Base-by-base conservation (phyloP, 2,329 filamentous ascomycete genomes). In the Cladosporium cucumerinum region DNA sequence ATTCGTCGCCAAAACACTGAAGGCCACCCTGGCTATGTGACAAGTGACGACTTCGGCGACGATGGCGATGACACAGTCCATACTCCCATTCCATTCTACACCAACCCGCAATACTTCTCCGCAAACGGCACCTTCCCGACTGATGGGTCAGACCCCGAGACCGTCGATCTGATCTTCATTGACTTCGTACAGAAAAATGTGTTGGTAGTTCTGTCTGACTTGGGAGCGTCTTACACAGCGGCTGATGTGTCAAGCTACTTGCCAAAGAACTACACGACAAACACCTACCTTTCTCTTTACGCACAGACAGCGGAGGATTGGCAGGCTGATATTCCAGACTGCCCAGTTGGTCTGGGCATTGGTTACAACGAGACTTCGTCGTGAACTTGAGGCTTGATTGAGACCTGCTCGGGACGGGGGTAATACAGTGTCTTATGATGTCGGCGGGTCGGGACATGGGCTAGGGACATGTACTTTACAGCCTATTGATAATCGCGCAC, bases 41-140 rank as follows among this genome's bases (percentile, higher is more conserved):
- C 85, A 0, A 79, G 71, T 2, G 85, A 87, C 67, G 85, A 86
- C 70, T 86, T 85, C 68, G 85, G 85, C 59, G 78, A 73, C 3
- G 84, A 80, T 68, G 83, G 84, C 18, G 85, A 87, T 69, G 85
- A 87, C 66, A 87, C 85, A 0, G 69, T 78, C 6, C 85, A 87
- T 73, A 75, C 77, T 4, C 60, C 64, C 8, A 83, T 86, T 51
- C 79, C 83, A 1, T 71, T 77, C 63, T 84, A 82, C 74, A 26
- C 28, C 16, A 61, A 55, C 51, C 84, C 84, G 5, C 77, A 81
- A 66, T 83, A 83, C 69, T 82, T 84, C 69, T 80, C 84, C 70
- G 79, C 79, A 2, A 79, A 81, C 18, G 83, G 75, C 7, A 81
- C 79, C 0, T 84, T 86, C 62, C 81, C 82, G 0, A 65, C 71